Evolutionary conservation across 768 basidiomycete genomes (phyloP).

Genomic region (Termitomyces sp.): DNA sequence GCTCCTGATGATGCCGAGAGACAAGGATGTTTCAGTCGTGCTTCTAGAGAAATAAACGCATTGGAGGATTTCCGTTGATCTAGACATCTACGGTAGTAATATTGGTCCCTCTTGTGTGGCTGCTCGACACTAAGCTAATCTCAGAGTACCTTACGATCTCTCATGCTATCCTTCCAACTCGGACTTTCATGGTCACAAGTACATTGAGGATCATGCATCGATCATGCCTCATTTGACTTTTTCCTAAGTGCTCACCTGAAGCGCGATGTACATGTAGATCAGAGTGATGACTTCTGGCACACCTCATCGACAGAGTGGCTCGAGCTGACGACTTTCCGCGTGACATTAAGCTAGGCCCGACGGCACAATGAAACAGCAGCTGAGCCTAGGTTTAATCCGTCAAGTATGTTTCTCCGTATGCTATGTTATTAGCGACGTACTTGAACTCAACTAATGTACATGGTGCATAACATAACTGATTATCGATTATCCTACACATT

Average conservation of each 20-base stretch:
- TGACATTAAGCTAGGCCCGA: neutral
- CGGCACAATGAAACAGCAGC: neutral
- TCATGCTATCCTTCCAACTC: neutral
- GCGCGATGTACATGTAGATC: neutral
- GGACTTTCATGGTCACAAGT: too few species aligned
- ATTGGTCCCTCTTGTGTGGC: neutral
- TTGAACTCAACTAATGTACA: neutral
- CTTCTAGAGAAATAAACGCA: conserved; percentile 23
- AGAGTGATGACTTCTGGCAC: neutral
- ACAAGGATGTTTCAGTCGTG: conserved; percentile 40
- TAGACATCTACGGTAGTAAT: neutral
- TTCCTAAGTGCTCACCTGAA: too few species aligned
- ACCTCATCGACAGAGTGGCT: neutral
- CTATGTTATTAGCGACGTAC: neutral
- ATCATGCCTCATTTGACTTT: too few species aligned
- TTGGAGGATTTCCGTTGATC: neutral
- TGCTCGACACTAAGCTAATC: neutral
- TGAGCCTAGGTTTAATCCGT: neutral
- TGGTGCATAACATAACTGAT: neutral
- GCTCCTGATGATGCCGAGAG: conserved; percentile 44
- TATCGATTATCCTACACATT: neutral
- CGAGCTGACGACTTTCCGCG: neutral
- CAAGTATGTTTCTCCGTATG: neutral
- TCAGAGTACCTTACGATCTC: neutral
- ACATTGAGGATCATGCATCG: too few species aligned